Percentiles rank a stretch among this genome's conserved stretches.
Conservation (phyloP, 2,329 filamentous ascomycete genomes). For the Trichoderma afroharzianum region DNA sequence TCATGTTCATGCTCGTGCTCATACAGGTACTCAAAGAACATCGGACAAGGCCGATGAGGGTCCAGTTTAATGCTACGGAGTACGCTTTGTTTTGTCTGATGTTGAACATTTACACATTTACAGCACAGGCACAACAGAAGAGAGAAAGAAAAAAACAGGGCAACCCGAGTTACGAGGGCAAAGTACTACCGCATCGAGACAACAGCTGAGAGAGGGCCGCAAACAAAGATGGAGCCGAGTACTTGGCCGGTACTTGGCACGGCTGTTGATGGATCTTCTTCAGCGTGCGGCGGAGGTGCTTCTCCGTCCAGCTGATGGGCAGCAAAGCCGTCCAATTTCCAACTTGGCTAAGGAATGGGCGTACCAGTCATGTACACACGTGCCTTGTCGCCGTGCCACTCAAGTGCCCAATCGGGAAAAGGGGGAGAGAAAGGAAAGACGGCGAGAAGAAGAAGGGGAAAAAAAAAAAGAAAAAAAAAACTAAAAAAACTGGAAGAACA, state of each 20-base stretch:
- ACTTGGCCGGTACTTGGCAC: not conserved
- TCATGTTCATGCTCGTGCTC: not conserved
- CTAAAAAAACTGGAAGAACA: not conserved
- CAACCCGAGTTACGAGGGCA: not conserved
- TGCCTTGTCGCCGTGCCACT: not conserved
- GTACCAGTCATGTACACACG: not conserved
- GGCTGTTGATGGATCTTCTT: not conserved
- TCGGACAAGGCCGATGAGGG: slow-evolving; percentile 8
- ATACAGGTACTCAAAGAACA: not conserved
- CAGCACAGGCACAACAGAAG: not conserved
- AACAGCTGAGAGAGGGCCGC: not conserved
- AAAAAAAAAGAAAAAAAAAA: not conserved
- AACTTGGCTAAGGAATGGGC: not conserved
- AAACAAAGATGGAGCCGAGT: not conserved
- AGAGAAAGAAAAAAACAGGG: not conserved
- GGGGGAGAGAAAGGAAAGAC: not conserved
- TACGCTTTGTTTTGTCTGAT: not conserved
- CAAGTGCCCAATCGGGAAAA: slow-evolving; percentile 12
- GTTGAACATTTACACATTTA: not conserved
- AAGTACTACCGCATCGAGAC: not conserved
- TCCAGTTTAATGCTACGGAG: slow-evolving; percentile 6
- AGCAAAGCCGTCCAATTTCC: not conserved
- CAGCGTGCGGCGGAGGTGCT: not conserved
- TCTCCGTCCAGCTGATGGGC: not conserved
- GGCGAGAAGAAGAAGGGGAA: not conserved